phyloP scores from a whole-genome alignment of 2,329 filamentous ascomycete species.

The Botrytis squamosa region DNA sequence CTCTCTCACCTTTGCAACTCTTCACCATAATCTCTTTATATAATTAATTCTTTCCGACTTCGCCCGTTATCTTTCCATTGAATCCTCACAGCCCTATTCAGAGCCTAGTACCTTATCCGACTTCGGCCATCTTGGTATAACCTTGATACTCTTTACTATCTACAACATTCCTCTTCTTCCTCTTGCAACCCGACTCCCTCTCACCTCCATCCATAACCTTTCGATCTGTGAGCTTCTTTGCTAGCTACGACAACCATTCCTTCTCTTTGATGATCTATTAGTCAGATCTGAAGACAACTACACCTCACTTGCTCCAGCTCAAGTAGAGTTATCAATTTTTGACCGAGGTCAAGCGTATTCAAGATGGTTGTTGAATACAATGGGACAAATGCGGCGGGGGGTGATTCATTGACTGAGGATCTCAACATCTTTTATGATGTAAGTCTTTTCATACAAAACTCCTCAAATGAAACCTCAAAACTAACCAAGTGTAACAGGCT shows the following conservation, averaged over 20 bases:
- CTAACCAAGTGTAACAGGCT: constrained; percentile 50
- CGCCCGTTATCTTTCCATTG: background rate
- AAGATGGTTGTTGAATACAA: constrained; percentile 48
- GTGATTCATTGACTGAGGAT: constrained; percentile 61
- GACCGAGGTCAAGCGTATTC: background rate
- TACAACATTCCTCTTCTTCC: background rate
- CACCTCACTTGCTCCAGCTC: background rate
- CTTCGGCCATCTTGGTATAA: background rate
- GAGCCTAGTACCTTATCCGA: background rate
- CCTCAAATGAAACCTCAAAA: constrained; percentile 47
- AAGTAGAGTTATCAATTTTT: background rate
- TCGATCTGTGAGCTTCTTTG: constrained; percentile 5
- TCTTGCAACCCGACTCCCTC: background rate
- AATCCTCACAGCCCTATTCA: background rate
- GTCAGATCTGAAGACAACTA: background rate
- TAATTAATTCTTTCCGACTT: background rate
- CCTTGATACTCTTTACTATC: background rate
- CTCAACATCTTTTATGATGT: constrained; percentile 85
- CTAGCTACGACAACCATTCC: background rate
- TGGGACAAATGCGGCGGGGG: constrained; percentile 55
- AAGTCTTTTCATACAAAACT: constrained; percentile 28
- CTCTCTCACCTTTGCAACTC: background rate
- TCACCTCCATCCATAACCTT: background rate
- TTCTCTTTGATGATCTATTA: background rate
- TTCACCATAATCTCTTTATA: constrained; percentile 1